Base-by-base conservation (phyloP, 768 basidiomycete genomes). In the Kwoniella europaea region DNA sequence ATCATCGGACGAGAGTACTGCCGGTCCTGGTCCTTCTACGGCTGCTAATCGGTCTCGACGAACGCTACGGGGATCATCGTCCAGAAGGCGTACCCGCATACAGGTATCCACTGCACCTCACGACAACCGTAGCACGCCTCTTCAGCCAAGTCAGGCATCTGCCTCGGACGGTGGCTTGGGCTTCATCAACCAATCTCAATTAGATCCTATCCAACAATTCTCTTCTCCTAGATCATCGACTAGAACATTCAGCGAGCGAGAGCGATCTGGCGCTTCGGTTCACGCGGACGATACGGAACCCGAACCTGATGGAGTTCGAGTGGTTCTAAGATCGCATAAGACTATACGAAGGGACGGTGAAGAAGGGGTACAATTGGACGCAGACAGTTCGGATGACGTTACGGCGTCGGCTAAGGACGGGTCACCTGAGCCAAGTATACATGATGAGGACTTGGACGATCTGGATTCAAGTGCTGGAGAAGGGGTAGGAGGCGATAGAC, bases 171-270 rank as follows among this genome's bases (percentile, higher is more conserved):
- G 35, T 7, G 35, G 35, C 7, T 35, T 9, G 35, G 12, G 46
- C 16, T 63, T 55, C 18, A 54, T 7, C 10, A 52, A 18, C 16
- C 15, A 50, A 3, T 71, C 65, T 13, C 57, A 62, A 68, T 53
- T 35, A 15, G 73, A 71, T 53, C 56, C 73, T 1, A 71, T 74
- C 50, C 35, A 55, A 16, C 70, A 66, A 66, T 74, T 71, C 56
- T 65, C 69, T 18, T 62, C 69, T n/a, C 69, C 43, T n/a, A 15
- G 27, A 29, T 18, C 35, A 29, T 54, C 60, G 43, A 52, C n/a
- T 35, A 42, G 42, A 10, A 46, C 42, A 18, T 35, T 6, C 7
- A 9, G 6, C 35, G 7, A 35, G 35, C 35, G 35, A 35, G 35
- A 35, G 5, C 35, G 22, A 56, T 56, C n/a, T 16, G n/a, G 3